Evolutionary conservation across 495 filamentous ascomycete genomes (phyloP).

Genomic region (Penicillium argentinense): DNA sequence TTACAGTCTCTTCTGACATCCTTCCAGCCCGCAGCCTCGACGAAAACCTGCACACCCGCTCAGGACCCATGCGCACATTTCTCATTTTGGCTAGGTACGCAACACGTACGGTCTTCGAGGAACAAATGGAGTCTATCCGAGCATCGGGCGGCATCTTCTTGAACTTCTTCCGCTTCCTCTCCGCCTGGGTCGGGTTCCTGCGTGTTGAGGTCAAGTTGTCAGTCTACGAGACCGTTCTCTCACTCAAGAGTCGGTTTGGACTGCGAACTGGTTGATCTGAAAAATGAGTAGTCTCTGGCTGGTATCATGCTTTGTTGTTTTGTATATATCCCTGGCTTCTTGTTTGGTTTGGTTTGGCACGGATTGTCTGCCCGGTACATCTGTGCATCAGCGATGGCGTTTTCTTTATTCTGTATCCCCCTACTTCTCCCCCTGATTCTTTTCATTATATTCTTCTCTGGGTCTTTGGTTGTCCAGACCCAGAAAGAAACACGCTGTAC

Average conservation of each 20-base stretch:
- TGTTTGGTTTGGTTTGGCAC: slow-evolving; percentile 22
- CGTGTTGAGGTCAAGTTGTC: slow-evolving; percentile 64
- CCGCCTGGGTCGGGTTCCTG: slow-evolving; percentile 58
- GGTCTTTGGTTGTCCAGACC: neutral
- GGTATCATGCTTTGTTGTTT: no score
- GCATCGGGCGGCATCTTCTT: slow-evolving; percentile 55
- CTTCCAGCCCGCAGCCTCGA: slow-evolving; percentile 76
- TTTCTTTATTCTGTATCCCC: slow-evolving; percentile 5
- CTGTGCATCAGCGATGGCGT: slow-evolving; percentile 39
- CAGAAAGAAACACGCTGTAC: no score
- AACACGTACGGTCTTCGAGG: slow-evolving; percentile 81
- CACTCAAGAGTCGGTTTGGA: slow-evolving; percentile 44
- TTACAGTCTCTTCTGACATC: slow-evolving; percentile 10
- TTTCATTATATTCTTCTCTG: neutral
- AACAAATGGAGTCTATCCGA: slow-evolving; percentile 72
- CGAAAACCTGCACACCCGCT: slow-evolving; percentile 86
- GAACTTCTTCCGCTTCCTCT: slow-evolving; percentile 56
- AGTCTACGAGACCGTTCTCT: slow-evolving; percentile 57
- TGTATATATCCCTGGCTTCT: slow-evolving; percentile 15
- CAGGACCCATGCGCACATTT: slow-evolving; percentile 85
- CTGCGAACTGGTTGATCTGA: slow-evolving; percentile 18
- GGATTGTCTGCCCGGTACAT: slow-evolving; percentile 27
- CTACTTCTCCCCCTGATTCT: neutral
- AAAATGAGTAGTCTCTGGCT: no score
- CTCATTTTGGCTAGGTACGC: slow-evolving; percentile 94